Conservation (phyloP, 2,329 filamentous ascomycete species). For the Tolypocladium cylindrosporum region DNA sequence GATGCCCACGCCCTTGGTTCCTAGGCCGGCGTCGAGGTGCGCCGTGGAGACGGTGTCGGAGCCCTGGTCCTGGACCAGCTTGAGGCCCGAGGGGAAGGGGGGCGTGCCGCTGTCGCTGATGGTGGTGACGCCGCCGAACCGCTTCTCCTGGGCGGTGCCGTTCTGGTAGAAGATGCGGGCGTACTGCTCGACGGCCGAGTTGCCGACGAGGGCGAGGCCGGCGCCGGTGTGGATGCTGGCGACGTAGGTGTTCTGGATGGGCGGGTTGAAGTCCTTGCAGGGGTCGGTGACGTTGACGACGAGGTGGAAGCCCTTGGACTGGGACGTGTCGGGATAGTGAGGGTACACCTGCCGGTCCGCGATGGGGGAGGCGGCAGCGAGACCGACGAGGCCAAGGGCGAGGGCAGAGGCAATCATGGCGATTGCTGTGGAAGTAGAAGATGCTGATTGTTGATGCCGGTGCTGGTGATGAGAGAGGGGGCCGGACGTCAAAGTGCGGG, state of each 20-base stretch:
- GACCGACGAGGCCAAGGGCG: conserved; percentile 8
- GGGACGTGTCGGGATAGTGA: conserved; percentile 5
- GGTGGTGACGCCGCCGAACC: conserved; percentile 16
- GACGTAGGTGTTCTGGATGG: conserved; percentile 27
- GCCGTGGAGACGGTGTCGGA: conserved; percentile 18
- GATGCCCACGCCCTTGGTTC: conserved; percentile 21
- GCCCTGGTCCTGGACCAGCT: conserved; percentile 12
- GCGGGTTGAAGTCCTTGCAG: conserved; percentile 21
- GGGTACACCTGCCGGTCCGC: conserved; percentile 1
- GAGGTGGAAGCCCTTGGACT: conserved; percentile 23
- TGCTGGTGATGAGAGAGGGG: neutral
- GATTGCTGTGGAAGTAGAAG: neutral
- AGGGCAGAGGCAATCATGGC: conserved; percentile 7
- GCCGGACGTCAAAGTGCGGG: neutral
- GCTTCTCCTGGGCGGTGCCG: conserved; percentile 26
- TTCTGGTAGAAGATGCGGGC: conserved; percentile 35
- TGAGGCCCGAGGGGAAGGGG: conserved; percentile 24
- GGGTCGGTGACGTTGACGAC: conserved; percentile 31
- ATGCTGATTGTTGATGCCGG: neutral
- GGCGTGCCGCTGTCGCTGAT: conserved; percentile 28
- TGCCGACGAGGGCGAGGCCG: conserved; percentile 25
- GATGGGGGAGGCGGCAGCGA: conserved; percentile 11
- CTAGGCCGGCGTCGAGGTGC: conserved; percentile 18
- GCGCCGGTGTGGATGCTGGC: conserved; percentile 30
- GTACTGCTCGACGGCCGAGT: conserved; percentile 16